Base-by-base conservation (phyloP, 2,329 filamentous ascomycete species). In the Stylonectria norvegica region DNA sequence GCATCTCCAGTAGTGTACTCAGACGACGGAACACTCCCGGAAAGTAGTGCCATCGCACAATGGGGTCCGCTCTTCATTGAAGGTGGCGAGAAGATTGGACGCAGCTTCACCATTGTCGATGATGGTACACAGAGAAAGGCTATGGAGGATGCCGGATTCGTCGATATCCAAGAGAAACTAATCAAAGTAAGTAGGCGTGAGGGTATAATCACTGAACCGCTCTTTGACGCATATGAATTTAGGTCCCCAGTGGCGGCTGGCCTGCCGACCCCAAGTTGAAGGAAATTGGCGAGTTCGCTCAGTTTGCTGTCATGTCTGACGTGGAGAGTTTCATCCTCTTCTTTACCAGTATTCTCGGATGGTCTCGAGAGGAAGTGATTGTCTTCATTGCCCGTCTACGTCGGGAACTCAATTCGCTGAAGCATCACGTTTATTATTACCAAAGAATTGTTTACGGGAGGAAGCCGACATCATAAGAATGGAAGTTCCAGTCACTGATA, bases 131-230 rank as follows among this genome's bases (percentile, higher is more conserved):
- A 38, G 16, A 33, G 5, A 11, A 19, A 22, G 3, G 36, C 36
- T 25, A 38, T 38, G 6, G 19, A 38, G 16, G 36, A 38, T 25
- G 36, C 36, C n/a, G 36, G 36, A 15, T 38, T 38, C 29, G 20
- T 32, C 10, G 20, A 32, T 18, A 32, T 38, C 15, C 20, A 38
- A 27, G 22, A 20, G 16, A 19, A 20, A 8, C 7, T 25, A 12
- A 25, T 25, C 22, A 25, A 25, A 12, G 22, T 25, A 8, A 12
- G 22, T 25, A 8, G 8, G 12, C n/a, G n/a, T n/a, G n/a, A n/a
- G n/a, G n/a, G n/a, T n/a, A n/a, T n/a, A n/a, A n/a, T n/a, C n/a
- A n/a, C 12, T 25, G 22, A 25, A 7, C 7, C 7, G 12, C 22
- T 25, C 22, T 25, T 12, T 25, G 22, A 25, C n/a, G n/a, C n/a